Conservation (phyloP, 2,329 filamentous ascomycete species). For the Botrytis tulipae region DNA sequence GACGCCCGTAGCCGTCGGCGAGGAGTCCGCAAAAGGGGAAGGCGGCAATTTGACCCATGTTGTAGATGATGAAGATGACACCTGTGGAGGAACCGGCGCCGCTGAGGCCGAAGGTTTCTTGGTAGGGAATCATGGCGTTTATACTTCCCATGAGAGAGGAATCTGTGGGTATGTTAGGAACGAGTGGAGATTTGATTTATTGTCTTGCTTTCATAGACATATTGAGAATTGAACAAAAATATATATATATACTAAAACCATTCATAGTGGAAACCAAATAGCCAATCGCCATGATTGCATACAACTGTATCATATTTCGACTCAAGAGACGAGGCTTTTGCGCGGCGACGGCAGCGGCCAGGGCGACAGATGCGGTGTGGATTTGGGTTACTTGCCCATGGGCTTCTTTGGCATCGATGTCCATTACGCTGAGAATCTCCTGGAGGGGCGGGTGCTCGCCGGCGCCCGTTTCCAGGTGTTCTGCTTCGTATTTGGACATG, state of each 20-base stretch:
- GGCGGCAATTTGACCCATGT: constrained; percentile 42
- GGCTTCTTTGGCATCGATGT: neutral
- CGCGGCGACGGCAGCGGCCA: constrained; percentile 38
- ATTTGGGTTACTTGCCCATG: constrained; percentile 32
- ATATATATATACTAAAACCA: constrained; percentile 44
- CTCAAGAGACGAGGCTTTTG: constrained; percentile 41
- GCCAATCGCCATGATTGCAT: constrained; percentile 43
- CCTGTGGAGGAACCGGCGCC: constrained; percentile 49
- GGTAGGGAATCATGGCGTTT: constrained; percentile 47
- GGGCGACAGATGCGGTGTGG: constrained; percentile 40
- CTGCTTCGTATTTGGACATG: neutral
- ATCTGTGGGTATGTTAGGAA: neutral
- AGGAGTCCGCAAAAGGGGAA: constrained; percentile 52
- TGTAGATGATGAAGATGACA: constrained; percentile 49
- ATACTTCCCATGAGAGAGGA: constrained; percentile 47
- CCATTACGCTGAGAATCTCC: neutral
- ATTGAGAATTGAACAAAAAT: neutral
- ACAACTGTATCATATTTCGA: constrained; percentile 46
- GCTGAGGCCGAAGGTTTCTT: constrained; percentile 39
- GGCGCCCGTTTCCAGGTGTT: neutral
- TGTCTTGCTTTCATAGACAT: neutral
- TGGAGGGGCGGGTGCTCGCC: neutral
- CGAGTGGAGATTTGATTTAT: neutral
- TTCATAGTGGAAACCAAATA: constrained; percentile 52
- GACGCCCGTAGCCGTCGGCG: constrained; percentile 30